Conservation (phyloP, 495 filamentous ascomycete species). For the Daldinia bambusicola region DNA sequence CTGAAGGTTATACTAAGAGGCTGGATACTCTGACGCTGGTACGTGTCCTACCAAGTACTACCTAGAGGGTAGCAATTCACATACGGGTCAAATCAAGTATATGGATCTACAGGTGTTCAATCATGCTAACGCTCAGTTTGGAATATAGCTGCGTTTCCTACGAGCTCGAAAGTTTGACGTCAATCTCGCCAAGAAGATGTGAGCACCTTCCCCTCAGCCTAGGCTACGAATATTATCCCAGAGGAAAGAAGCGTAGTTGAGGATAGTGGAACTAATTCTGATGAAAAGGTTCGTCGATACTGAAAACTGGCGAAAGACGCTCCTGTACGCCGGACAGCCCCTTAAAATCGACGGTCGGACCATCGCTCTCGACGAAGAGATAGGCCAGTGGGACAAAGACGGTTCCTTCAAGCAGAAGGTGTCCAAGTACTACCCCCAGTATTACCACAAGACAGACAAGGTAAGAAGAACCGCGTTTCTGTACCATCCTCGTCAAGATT, state of each 20-base stretch:
- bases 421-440: slow-evolving; percentile 96
- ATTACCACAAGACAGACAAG: slow-evolving; percentile 99
- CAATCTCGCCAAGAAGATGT: slow-evolving; percentile 85
- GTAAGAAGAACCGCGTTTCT: slow-evolving; percentile 54
- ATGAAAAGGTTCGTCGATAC: slow-evolving; percentile 82
- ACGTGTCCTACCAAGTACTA: slow-evolving; percentile 16
- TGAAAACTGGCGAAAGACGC: slow-evolving; percentile 87
- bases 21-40: slow-evolving; percentile 92
- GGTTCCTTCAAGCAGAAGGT: slow-evolving; percentile 82
- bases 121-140: slow-evolving; percentile 32
- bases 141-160: slow-evolving; percentile 79
- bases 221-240: slow-evolving; percentile 3
- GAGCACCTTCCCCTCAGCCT: slow-evolving; percentile 46
- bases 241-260: slow-evolving; percentile 3
- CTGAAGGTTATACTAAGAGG: slow-evolving; percentile 81
- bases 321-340: slow-evolving; percentile 55
- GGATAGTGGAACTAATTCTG: slow-evolving; percentile 40
- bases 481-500: neutral
- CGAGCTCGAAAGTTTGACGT: slow-evolving; percentile 96
- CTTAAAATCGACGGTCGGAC: slow-evolving; percentile 40
- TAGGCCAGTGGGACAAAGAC: slow-evolving; percentile 80
- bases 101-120: neutral
- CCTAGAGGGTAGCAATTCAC: neutral
- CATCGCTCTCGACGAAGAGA: slow-evolving; percentile 81
- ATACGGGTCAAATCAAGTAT: neutral